Evolutionary conservation across 2,329 filamentous ascomycete genomes (phyloP).

Genomic region (Ophiostoma triangulosporum): DNA sequence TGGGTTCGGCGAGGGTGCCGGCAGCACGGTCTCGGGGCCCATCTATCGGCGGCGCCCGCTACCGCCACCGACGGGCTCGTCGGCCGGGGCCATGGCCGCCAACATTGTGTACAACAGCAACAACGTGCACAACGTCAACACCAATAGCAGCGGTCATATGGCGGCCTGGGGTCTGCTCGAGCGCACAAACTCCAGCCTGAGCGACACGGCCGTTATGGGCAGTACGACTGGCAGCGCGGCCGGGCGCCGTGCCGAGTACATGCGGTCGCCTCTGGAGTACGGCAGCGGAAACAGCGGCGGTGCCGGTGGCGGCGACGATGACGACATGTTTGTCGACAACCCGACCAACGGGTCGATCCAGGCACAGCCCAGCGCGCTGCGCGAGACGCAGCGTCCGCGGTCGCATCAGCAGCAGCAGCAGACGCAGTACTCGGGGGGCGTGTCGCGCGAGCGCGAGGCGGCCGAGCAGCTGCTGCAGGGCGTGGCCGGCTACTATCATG

Average conservation of each 20-base stretch:
- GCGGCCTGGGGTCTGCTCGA: slow-evolving; percentile 29
- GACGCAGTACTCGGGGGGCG: slow-evolving; percentile 4
- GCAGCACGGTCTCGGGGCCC: slow-evolving; percentile 69
- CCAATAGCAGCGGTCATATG: neutral
- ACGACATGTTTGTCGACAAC: slow-evolving; percentile 43
- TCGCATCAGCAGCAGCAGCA: slow-evolving; percentile 20
- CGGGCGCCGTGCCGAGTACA: slow-evolving; percentile 5
- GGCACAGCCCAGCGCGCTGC: slow-evolving; percentile 23
- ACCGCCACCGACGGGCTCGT: slow-evolving; percentile 17
- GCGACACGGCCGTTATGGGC: slow-evolving; percentile 26
- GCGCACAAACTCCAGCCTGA: slow-evolving; percentile 37
- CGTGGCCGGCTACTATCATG: slow-evolving; percentile 36
- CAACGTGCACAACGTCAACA: no score
- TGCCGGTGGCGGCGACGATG: slow-evolving; percentile 40
- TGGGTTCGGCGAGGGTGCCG: slow-evolving; percentile 84
- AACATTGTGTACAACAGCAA: no score
- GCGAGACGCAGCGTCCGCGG: slow-evolving; percentile 21
- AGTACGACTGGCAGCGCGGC: slow-evolving; percentile 12
- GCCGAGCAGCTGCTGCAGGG: slow-evolving; percentile 49
- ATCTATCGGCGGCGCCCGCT: slow-evolving; percentile 45
- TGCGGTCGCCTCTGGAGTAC: slow-evolving; percentile 12
- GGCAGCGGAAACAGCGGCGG: slow-evolving; percentile 24
- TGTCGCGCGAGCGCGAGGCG: slow-evolving; percentile 30
- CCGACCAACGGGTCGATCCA: slow-evolving; percentile 40
- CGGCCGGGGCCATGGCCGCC: slow-evolving; percentile 19